These are phyloP conservation scores for Aspergillus campestris DNA, from an alignment of 495 filamentous ascomycete genomes.

Conservation along the genomic window DNA sequence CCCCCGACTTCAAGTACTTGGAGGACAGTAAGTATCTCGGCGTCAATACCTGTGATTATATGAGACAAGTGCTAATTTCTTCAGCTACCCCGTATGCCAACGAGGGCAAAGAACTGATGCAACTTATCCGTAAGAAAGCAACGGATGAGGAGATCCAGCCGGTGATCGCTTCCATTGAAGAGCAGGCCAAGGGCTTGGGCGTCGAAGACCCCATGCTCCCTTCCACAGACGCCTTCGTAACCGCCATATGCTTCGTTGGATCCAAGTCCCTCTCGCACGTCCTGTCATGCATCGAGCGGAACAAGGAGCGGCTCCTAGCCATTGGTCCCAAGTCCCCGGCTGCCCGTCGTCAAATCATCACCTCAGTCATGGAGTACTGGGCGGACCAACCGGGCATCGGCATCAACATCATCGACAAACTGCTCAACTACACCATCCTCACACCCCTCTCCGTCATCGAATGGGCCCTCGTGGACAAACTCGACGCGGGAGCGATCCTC, in stretches of 20 bases:
- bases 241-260: conserved; percentile 82
- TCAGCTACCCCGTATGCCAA: conserved; percentile 70
- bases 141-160: conserved; percentile 72
- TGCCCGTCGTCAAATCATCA: conserved; percentile 80
- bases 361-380: conserved; percentile 89
- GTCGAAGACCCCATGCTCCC: conserved; percentile 65
- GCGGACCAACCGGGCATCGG: conserved; percentile 84
- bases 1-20: conserved; percentile 86
- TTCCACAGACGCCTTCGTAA: conserved; percentile 88
- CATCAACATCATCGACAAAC: conserved; percentile 89
- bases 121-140: conserved; percentile 74
- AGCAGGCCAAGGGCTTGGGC: conserved; percentile 56
- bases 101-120: conserved; percentile 70
- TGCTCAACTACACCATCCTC: conserved; percentile 95
- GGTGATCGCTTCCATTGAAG: conserved; percentile 67
- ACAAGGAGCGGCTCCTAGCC: conserved; percentile 79
- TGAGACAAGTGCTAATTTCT: conserved; percentile 7
- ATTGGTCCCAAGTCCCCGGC: conserved; percentile 63
- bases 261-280: conserved; percentile 95
- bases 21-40: conserved; percentile 53
- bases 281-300: conserved; percentile 89
- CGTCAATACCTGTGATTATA: background rate
- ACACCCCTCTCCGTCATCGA: conserved; percentile 73
- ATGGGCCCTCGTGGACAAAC: conserved; percentile 68
- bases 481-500: conserved; percentile 60